Evolutionary conservation across 2,329 filamentous ascomycete species (phyloP).

Genomic region (Scopulariopsis brevicaulis): DNA sequence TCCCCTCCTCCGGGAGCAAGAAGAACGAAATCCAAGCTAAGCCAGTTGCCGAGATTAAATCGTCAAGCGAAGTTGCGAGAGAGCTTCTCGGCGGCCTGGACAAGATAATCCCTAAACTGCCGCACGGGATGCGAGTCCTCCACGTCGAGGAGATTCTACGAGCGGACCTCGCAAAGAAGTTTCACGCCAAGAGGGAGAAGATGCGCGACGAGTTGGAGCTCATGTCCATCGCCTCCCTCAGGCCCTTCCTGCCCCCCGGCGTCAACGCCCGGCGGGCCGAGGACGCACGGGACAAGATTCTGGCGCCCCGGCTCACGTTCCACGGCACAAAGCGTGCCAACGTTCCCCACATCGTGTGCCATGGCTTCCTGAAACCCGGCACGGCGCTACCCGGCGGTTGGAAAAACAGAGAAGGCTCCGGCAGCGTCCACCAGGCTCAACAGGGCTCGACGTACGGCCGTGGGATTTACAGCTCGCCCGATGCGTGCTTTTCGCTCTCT

Average conservation of each 20-base stretch:
- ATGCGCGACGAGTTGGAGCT: background rate
- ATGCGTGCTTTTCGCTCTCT: slow-evolving; percentile 22
- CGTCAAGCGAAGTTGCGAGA: slow-evolving; percentile 14
- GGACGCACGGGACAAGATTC: slow-evolving; percentile 22
- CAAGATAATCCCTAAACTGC: slow-evolving; percentile 19
- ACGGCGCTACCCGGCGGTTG: slow-evolving; percentile 9
- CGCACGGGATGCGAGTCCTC: slow-evolving; percentile 19
- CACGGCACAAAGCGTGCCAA: slow-evolving; percentile 23
- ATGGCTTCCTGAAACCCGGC: slow-evolving; percentile 27
- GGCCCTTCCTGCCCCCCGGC: background rate
- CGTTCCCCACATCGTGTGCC: slow-evolving; percentile 28
- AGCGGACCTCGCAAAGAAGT: slow-evolving; percentile 16
- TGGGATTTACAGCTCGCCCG: slow-evolving; percentile 31
- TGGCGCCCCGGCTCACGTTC: slow-evolving; percentile 23
- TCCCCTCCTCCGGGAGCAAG: background rate
- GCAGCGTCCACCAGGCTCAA: slow-evolving; percentile 12
- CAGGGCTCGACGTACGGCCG: slow-evolving; percentile 26
- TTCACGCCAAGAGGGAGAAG: slow-evolving; percentile 9
- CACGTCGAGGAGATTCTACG: slow-evolving; percentile 27
- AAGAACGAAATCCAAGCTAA: slow-evolving; percentile 1
- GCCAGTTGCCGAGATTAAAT: slow-evolving; percentile 1
- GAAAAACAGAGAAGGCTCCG: background rate
- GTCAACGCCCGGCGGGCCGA: slow-evolving; percentile 8
- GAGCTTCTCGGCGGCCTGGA: slow-evolving; percentile 17
- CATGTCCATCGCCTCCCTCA: background rate